Evolutionary conservation across 2,329 filamentous ascomycete species (phyloP), one percentile per base, ranked within the genome.

Genomic region (Eurotiales sp.): DNA sequence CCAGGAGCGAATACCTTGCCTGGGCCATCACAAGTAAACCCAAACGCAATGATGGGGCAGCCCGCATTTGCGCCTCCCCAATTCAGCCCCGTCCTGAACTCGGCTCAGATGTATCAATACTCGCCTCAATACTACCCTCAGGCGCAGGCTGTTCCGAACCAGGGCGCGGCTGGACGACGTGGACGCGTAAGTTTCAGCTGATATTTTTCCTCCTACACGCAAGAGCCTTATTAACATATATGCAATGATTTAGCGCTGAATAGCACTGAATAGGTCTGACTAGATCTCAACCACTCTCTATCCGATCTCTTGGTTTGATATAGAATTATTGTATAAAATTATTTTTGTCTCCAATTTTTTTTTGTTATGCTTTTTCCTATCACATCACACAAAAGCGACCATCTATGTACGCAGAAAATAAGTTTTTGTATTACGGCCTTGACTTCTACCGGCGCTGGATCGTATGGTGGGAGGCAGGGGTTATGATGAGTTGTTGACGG

Each of bases 91-190:
- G 67, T 72, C 46, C 66, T 76, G 62, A 66, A 68, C 44, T 60
- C 63, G 19, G 61, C 65, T 42, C 70, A 72, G 59, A 70, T 77
- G 68, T 80, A 80, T 63, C 75, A 76, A 51, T 81, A 81, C 62
- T 73, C 75, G 57, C 73, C 76, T 59, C 76, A 77, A 56, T 75
- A 73, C 62, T 74, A 75, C 56, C 61, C 67, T 45, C 72, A 75
- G 60, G 37, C 52, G 5, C 72, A 74, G 57, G 61, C 68, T 42
- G 62, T 70, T 48, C 69, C 70, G 59, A 66, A 71, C 56, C 74
- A 77, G 59, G 63, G 70, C 52, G 61, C 65, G 55, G 76, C 75
- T 57, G 75, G 75, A 52, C 74, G 78, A 60, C 75, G 79, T 63
- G 79, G 78, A 70, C 72, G 78, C 61, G 76, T 79, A 69, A 77